phyloP scores from a whole-genome alignment of 257 asterid species.

The Paulownia fortunei region DNA sequence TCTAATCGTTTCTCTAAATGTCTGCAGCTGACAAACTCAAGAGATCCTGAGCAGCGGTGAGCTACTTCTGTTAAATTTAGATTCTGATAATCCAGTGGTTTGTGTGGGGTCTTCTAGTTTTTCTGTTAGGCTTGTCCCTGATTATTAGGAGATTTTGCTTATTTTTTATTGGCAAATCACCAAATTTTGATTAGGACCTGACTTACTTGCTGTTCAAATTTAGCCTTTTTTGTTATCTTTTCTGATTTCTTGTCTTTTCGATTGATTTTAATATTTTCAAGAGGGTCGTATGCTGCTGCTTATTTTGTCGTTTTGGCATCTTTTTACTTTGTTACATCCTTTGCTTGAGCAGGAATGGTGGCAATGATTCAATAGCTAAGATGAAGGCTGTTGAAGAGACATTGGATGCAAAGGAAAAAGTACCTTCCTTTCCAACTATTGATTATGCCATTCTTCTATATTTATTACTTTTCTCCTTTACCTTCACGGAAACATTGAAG shows the following conservation, averaged over 20 bases:
- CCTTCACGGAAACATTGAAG: neutral
- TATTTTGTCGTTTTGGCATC: neutral
- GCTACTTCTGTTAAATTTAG: constrained; percentile 30
- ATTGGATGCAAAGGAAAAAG: constrained; percentile 82
- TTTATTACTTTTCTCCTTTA: constrained; percentile 21
- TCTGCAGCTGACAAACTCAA: constrained; percentile 64
- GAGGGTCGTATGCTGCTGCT: constrained; percentile 2
- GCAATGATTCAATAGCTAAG: constrained; percentile 71
- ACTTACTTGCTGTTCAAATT: neutral
- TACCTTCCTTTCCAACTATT: constrained; percentile 30
- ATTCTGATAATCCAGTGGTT: constrained; percentile 12
- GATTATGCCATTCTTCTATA: constrained; percentile 5
- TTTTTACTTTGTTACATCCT: neutral
- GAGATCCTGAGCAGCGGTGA: constrained; percentile 67
- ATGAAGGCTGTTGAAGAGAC: constrained; percentile 87
- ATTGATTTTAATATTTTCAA: neutral
- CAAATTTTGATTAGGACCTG: neutral
- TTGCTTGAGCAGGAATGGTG: constrained; percentile 64
- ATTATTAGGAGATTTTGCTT: constrained; percentile 1
- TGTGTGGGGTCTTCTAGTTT: constrained; percentile 2
- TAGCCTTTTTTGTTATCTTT: constrained; percentile 1
- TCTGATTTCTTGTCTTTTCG: neutral
- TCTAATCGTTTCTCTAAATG: constrained; percentile 40
- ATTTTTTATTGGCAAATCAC: constrained; percentile 5
- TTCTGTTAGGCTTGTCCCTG: neutral